Evolutionary conservation across 148 eudicot genomes (phyloP), one percentile per base, ranked within the genome.

Genomic region (Euryodendron excelsum): DNA sequence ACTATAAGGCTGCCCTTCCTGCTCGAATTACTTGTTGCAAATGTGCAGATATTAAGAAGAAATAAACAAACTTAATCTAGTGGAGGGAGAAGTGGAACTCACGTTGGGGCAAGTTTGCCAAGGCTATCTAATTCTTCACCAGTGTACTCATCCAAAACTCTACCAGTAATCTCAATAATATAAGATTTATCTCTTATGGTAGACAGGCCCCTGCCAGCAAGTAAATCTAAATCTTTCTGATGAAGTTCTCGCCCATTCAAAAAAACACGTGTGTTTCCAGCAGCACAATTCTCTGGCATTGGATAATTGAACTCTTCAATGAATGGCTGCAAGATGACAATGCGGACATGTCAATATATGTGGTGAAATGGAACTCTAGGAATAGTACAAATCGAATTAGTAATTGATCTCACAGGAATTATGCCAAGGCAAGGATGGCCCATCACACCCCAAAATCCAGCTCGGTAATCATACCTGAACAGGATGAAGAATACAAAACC

Each of bases 191-290:
- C 76, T 76, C 80, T 85, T 30, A 81, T 86, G 67, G 78, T 85
- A 30, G 98, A 94, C 73, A 95, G 83, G 48, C 96, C 94, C 82
- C 97, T 86, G 58, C 69, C 76, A n/a, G 87, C 73, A 78, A 95
- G 98, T 76, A 91, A 75, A 47, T 89, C 89, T 47, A 95, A 80
- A 84, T 95, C 98, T 74, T 63, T 86, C 81, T 88, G 77, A 53
- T 91, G 84, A 79, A 95, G 97, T 82, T 95, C 98, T 82, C 98
- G 81, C 17, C 97, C 97, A 64, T 95, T 95, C 8, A 93, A 91
- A 77, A 83, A 95, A 74, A 95, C 85, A 47, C 78, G 77, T 23
- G 97, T 89, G 79, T 89, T 83, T 77, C 98, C 98, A 78, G 86
- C 86, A 74, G 87, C 89, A 78, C 98, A 93, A 31, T 87, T 78